A percentile compares a stretch with the other conserved stretches of the same genome.
Conservation (phyloP, 202 grass and related monocot species). For the Hordeum pubiflorum region DNA sequence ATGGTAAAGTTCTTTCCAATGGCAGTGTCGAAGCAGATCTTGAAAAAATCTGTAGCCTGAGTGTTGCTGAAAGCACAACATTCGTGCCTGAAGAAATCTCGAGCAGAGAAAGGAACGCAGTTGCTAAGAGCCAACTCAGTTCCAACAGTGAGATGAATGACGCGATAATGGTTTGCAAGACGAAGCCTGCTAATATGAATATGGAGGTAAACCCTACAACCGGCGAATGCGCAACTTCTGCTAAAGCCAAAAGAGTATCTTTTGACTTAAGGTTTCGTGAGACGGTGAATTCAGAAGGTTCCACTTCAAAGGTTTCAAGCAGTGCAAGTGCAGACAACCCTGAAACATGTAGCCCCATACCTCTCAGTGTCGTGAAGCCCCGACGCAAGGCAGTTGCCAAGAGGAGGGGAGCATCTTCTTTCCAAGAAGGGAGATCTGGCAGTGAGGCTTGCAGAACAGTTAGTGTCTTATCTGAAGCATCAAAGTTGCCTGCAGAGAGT, state of each 20-base stretch:
- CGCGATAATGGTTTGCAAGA: background rate
- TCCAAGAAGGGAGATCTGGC: constrained; percentile 16
- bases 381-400: constrained; percentile 65
- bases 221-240: background rate
- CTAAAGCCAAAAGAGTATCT: background rate
- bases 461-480: constrained; percentile 19
- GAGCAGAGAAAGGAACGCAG: constrained; percentile 26
- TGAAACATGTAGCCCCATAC: constrained; percentile 25
- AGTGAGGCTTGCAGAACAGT: constrained; percentile 18
- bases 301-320: constrained; percentile 20
- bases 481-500: constrained; percentile 11
- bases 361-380: constrained; percentile 5
- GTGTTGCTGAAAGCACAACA: background rate
- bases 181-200: background rate
- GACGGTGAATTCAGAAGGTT: constrained; percentile 1
- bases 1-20: constrained; percentile 12
- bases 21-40: constrained; percentile 20
- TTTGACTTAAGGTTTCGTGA: background rate
- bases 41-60: constrained; percentile 21
- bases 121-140: constrained; percentile 17
- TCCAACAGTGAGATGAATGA: background rate
- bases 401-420: constrained; percentile 44
- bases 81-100: constrained; percentile 21
- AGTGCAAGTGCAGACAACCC: constrained; percentile 23
- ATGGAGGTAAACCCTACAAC: background rate